Evolutionary conservation across 1,139 yeast genomes (phyloP), one percentile per base, ranked within the genome.

Genomic region (Blastobotrys aristatus): DNA sequence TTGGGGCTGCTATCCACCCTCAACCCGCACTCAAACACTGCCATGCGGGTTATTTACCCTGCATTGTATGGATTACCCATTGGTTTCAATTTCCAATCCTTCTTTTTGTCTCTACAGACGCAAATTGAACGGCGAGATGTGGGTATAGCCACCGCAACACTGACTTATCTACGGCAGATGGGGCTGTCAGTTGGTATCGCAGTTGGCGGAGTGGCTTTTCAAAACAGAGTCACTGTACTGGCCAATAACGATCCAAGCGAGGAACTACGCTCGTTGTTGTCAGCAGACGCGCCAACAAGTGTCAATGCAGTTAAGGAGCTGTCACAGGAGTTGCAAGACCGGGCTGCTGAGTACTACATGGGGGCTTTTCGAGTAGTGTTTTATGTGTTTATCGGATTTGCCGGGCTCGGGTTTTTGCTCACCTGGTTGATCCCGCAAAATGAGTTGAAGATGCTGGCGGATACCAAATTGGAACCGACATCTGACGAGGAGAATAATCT

Each of bases 111-210:
- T 4, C 39, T 59, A 31, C 62, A 58, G 45, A 58, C 61, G 11
- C 50, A 49, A 24, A 51, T 59, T 13, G 51, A 53, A 18, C 44
- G 52, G 14, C 40, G 47, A 31, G 60, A 58, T 35, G 56, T 57
- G 30, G 61, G 58, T 11, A 53, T 56, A 6, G 60, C 59, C 18
- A 57, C 60, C 8, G 48, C 62, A 1, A 51, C 57, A 22, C 52
- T 56, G 43, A 41, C 55, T 14, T 59, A 56, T 41, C 44, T 58
- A 8, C 46, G 61, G 13, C 61, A 56, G 47, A 46, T 59, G 13
- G 63, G 61, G 7, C 43, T 59, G 39, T 57, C 62, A 2, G 37
- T 59, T 2, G 57, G 62, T 16, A 57, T 59, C 40, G 61, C 63
- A 5, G 49, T 59, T 38, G 60, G 56, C 4, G 62, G 62, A 7